Conservation (phyloP, 2,329 filamentous ascomycete genomes). For the Colletotrichum zoysiae region DNA sequence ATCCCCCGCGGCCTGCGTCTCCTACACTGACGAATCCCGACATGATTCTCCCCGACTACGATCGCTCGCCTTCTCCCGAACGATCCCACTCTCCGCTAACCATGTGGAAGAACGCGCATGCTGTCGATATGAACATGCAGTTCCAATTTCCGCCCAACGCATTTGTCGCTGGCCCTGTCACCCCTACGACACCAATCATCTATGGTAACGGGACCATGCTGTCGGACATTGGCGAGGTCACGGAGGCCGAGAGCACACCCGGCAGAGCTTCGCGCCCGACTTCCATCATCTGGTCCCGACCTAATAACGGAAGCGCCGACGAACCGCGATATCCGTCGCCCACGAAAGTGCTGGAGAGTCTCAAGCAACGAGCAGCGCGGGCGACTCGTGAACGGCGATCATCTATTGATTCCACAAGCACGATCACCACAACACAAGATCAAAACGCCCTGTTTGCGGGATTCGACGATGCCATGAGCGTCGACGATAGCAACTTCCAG, state of each 20-base stretch:
- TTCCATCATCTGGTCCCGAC: slow-evolving; percentile 40
- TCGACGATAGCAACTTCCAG: slow-evolving; percentile 75
- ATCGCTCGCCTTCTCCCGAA: slow-evolving; percentile 65
- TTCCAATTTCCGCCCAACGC: slow-evolving; percentile 58
- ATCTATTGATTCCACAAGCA: slow-evolving; percentile 73
- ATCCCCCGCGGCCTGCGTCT: slow-evolving; percentile 72
- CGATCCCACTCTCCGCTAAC: slow-evolving; percentile 64
- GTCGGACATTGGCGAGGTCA: slow-evolving; percentile 73
- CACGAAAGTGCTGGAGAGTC: slow-evolving; percentile 57
- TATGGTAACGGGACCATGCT: slow-evolving; percentile 78
- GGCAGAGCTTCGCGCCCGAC: slow-evolving; percentile 55
- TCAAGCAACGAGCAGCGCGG: slow-evolving; percentile 60
- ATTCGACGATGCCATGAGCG: slow-evolving; percentile 72
- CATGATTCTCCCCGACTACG: slow-evolving; percentile 89
- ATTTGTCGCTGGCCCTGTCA: slow-evolving; percentile 59
- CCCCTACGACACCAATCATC: slow-evolving; percentile 73
- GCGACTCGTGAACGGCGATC: slow-evolving; percentile 62
- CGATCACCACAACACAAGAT: slow-evolving; percentile 67
- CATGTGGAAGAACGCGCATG: slow-evolving; percentile 64
- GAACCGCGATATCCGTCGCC: slow-evolving; percentile 53
- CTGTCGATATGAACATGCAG: slow-evolving; percentile 51
- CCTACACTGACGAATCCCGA: slow-evolving; percentile 94
- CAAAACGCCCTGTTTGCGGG: slow-evolving; percentile 66
- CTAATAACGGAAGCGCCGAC: slow-evolving; percentile 49
- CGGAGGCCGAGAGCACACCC: slow-evolving; percentile 64